Evolutionary conservation across 345 rosid genomes (phyloP).

Genomic region (Erucastrum elatum): DNA sequence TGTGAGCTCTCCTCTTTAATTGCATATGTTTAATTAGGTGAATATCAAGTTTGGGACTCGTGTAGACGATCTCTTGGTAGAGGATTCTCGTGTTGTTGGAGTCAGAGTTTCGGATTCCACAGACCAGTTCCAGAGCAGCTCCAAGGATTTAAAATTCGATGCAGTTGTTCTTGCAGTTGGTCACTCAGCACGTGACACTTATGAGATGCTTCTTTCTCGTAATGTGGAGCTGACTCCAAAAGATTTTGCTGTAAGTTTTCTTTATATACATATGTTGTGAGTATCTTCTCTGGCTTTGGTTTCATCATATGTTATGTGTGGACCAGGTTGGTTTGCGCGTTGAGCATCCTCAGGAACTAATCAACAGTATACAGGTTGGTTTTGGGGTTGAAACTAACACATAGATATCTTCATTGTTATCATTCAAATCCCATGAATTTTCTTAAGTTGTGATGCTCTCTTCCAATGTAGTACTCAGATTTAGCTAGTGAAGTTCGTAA

Average conservation of each 20-base stretch:
- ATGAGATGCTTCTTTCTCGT: slow-evolving; percentile 90
- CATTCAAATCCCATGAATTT: background rate
- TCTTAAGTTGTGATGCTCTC: slow-evolving; percentile 5
- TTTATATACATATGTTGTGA: background rate
- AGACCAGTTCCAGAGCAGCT: slow-evolving; percentile 38
- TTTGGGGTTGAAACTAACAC: background rate
- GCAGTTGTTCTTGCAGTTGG: slow-evolving; percentile 91
- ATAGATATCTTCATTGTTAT: background rate
- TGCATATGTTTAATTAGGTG: slow-evolving; percentile 52
- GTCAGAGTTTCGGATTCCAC: slow-evolving; percentile 65
- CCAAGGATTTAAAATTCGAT: slow-evolving; percentile 54
- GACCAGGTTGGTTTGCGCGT: slow-evolving; percentile 87
- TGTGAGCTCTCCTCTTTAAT: slow-evolving; percentile 3
- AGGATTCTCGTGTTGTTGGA: slow-evolving; percentile 66
- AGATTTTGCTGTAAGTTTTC: slow-evolving; percentile 81
- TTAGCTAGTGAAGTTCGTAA: slow-evolving; percentile 64
- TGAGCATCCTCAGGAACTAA: slow-evolving; percentile 97
- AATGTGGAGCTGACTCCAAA: slow-evolving; percentile 71
- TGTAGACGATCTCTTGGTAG: slow-evolving; percentile 76
- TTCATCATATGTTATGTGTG: slow-evolving; percentile 25
- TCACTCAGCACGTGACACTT: slow-evolving; percentile 94
- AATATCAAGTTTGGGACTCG: slow-evolving; percentile 76
- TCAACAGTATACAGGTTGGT: slow-evolving; percentile 80
- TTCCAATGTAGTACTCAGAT: slow-evolving; percentile 59
- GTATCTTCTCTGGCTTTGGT: background rate